Conservation (phyloP, 2,329 filamentous ascomycete genomes). For the Fusarium gaditjirri region DNA sequence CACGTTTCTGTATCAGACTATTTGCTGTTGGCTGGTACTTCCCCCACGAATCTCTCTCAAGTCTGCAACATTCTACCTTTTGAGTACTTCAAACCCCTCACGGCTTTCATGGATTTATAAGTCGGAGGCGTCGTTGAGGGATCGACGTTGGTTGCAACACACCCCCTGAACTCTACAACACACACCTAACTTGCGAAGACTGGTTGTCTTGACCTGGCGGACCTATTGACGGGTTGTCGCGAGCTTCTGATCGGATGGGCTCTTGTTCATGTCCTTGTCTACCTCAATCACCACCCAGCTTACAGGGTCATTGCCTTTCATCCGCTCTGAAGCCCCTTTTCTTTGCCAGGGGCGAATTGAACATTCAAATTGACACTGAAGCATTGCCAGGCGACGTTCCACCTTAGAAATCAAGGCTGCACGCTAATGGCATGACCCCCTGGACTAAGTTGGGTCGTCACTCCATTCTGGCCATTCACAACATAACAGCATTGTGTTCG, state of each 20-base stretch:
- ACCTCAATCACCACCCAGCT: neutral
- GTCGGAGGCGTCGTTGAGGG: constrained; percentile 22
- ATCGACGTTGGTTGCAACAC: constrained; percentile 34
- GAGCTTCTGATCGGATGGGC: constrained; percentile 30
- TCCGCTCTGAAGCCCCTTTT: constrained; percentile 10
- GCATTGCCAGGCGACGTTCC: constrained; percentile 16
- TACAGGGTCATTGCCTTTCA: constrained; percentile 2
- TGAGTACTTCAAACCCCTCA: constrained; percentile 4
- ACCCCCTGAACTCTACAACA: constrained; percentile 31
- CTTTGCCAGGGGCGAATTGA: constrained; percentile 12
- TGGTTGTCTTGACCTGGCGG: constrained; percentile 1
- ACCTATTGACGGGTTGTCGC: neutral
- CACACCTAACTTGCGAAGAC: constrained; percentile 15
- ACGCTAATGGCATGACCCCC: constrained; percentile 31
- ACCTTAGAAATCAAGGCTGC: constrained; percentile 23
- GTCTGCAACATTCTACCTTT: neutral
- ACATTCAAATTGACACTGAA: constrained; percentile 13
- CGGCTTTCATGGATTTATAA: constrained; percentile 14
- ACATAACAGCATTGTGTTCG: constrained; percentile 26
- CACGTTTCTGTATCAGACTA: constrained; percentile 3
- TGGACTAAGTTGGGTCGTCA: constrained; percentile 32
- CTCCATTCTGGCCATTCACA: constrained; percentile 28
- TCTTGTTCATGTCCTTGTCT: constrained; percentile 18
- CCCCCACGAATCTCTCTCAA: neutral
- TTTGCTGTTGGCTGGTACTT: neutral